Evolutionary conservation across 2,329 filamentous ascomycete species (phyloP).

Genomic region (Aspergillus udagawae): DNA sequence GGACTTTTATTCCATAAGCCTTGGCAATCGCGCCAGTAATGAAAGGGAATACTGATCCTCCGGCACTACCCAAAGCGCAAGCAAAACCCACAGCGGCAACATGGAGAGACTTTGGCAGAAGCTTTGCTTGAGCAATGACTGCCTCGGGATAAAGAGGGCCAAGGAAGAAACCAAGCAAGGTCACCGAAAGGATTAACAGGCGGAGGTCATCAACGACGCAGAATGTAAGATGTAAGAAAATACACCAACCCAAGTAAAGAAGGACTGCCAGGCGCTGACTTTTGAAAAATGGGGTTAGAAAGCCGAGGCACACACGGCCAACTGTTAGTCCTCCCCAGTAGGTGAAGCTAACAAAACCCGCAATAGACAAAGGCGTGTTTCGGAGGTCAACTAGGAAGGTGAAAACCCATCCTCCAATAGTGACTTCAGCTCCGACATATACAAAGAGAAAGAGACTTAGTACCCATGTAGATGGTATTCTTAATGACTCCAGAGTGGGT

Average conservation of each 20-base stretch:
- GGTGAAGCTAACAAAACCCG: constrained; percentile 66
- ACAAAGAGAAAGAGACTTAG: constrained; percentile 25
- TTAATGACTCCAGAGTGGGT: too few species aligned
- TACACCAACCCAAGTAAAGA: constrained; percentile 58
- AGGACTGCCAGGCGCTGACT: constrained; percentile 59
- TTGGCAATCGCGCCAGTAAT: constrained; percentile 43
- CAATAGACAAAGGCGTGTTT: constrained; percentile 59
- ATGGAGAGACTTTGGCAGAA: constrained; percentile 67
- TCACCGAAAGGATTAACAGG: constrained; percentile 66
- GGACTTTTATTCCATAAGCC: constrained; percentile 51
- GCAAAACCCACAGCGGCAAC: constrained; percentile 73
- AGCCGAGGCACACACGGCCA: constrained; percentile 66
- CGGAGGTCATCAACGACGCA: constrained; percentile 73
- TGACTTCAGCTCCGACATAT: constrained; percentile 67
- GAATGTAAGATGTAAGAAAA: constrained; percentile 67
- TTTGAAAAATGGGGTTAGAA: constrained; percentile 66
- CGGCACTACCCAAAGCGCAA: constrained; percentile 68
- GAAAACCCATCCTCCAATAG: constrained; percentile 69
- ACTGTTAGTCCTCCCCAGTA: constrained; percentile 79
- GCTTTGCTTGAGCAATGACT: constrained; percentile 65
- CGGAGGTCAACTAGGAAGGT: constrained; percentile 72
- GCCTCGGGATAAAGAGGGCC: constrained; percentile 72
- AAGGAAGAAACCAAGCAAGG: constrained; percentile 69
- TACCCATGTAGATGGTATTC: too few species aligned
- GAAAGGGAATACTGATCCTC: constrained; percentile 48